phyloP scores from a whole-genome alignment of 2,329 filamentous ascomycete genomes.

The Coniochaeta sp. region DNA sequence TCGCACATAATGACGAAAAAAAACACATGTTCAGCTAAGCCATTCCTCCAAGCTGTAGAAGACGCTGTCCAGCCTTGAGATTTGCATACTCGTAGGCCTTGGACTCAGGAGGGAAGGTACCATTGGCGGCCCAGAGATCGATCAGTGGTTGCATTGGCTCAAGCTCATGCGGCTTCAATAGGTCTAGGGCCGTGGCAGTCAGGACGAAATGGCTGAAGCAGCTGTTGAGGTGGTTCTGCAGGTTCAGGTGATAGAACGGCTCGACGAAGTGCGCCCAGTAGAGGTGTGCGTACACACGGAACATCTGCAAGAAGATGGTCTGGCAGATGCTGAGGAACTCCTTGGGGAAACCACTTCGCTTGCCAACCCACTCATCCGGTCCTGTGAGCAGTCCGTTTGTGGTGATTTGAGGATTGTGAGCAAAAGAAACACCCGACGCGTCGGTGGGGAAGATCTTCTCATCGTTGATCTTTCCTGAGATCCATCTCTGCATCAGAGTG shows the following conservation, averaged over 20 bases:
- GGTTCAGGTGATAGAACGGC: constrained; percentile 63
- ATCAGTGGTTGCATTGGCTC: constrained; percentile 79
- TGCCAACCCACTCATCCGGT: constrained; percentile 64
- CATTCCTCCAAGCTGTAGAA: constrained; percentile 22
- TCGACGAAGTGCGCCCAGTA: constrained; percentile 79
- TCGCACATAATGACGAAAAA: neutral
- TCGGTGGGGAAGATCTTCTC: constrained; percentile 72
- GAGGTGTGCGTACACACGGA: constrained; percentile 81
- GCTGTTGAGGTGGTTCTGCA: constrained; percentile 62
- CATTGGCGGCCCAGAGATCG: constrained; percentile 70
- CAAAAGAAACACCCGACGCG: constrained; percentile 48
- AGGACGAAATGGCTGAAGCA: constrained; percentile 66
- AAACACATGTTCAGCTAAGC: constrained; percentile 7
- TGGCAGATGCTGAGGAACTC: constrained; percentile 74
- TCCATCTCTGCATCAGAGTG: constrained; percentile 79
- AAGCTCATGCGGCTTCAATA: constrained; percentile 69
- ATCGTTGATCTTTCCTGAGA: constrained; percentile 75
- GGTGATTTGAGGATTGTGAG: constrained; percentile 41
- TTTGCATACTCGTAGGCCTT: constrained; percentile 45
- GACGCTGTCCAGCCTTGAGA: constrained; percentile 34
- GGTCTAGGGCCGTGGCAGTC: constrained; percentile 58
- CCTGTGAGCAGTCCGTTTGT: constrained; percentile 38
- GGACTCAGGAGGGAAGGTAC: constrained; percentile 60
- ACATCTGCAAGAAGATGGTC: constrained; percentile 81
- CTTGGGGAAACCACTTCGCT: constrained; percentile 71